Conservation (phyloP, 371 early-diverging fungal species). For the Smittium culicis region DNA sequence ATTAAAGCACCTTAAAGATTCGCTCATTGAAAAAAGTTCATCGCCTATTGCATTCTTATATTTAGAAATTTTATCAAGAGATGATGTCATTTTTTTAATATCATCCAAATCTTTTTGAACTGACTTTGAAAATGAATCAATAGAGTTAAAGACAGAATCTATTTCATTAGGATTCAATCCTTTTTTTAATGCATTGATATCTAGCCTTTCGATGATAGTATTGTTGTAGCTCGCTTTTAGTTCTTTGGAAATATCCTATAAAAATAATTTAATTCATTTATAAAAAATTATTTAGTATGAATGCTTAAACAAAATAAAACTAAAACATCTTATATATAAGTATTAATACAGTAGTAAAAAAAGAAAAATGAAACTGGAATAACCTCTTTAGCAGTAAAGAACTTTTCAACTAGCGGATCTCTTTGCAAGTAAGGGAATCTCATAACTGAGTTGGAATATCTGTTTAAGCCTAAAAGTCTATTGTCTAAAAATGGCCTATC, state of each 20-base stretch:
- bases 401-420: constrained; percentile 27
- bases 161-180: constrained; percentile 18
- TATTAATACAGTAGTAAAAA: no score
- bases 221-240: constrained; percentile 26
- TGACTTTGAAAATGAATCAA: constrained; percentile 24
- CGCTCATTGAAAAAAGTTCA: constrained; percentile 28
- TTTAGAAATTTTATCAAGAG: constrained; percentile 29
- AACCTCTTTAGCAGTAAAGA: constrained; percentile 29
- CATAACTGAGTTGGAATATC: constrained; percentile 28
- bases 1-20: constrained; percentile 14
- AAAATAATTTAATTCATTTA: neutral
- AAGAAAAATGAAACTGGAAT: no score
- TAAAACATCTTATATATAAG: no score
- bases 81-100: constrained; percentile 24
- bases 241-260: constrained; percentile 6
- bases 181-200: constrained; percentile 20
- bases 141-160: constrained; percentile 20
- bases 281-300: no score
- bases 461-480: constrained; percentile 31
- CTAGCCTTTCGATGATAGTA: constrained; percentile 22
- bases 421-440: constrained; percentile 30
- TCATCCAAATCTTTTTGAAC: constrained; percentile 27
- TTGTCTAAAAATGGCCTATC: constrained; percentile 35
- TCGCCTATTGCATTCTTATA: constrained; percentile 33
- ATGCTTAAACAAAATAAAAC: no score